Base-by-base conservation (phyloP, 345 rosid species). In the Rhodomyrtus tomentosa region DNA sequence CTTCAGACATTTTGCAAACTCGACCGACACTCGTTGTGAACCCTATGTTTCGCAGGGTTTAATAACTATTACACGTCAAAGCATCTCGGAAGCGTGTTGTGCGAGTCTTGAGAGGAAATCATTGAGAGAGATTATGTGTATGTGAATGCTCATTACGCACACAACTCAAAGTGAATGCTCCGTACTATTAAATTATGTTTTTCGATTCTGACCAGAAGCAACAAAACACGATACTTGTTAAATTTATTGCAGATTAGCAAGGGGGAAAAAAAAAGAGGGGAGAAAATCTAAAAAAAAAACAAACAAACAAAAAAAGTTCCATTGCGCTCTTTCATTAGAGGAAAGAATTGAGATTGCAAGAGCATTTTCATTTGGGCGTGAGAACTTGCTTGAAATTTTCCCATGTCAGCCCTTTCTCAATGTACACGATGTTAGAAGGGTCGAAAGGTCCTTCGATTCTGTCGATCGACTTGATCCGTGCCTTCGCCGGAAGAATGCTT, bases 381-480 rank as follows among this genome's bases (percentile, higher is more conserved):
- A 68, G 76, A 32, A 68, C 21, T 68, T 32, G 45, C 76, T 68
- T 18, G 38, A 52, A 88, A 85, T 83, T 49, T 52, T 91, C 86
- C 91, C 95, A 92, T 4, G 90, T 52, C n/a, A 94, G 48, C 32
- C 86, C 93, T 76, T 91, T 91, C 86, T 95, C 95, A 53, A 95
- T 84, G 84, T 93, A 95, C 55, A 90, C 86, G 16, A 95, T 84
- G 32, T 92, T 87, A 21, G 97, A 91, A 36, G 99, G 97, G 87
- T 94, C 90, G 83, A 96, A 95, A 29, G 99, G 99, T 14, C 96
- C 98, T 85, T 80, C 89, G 53, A 94, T 92, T 88, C 95, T 90
- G 88, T 96, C 97, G 18, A 95, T 87, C 81, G 86, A 85, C 82
- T 82, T 92, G 40, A 96, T 95, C 51, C 89, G 90, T 21, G 96